phyloP scores from a whole-genome alignment of 169 alveolate species.

The Plasmodium berghei region DNA sequence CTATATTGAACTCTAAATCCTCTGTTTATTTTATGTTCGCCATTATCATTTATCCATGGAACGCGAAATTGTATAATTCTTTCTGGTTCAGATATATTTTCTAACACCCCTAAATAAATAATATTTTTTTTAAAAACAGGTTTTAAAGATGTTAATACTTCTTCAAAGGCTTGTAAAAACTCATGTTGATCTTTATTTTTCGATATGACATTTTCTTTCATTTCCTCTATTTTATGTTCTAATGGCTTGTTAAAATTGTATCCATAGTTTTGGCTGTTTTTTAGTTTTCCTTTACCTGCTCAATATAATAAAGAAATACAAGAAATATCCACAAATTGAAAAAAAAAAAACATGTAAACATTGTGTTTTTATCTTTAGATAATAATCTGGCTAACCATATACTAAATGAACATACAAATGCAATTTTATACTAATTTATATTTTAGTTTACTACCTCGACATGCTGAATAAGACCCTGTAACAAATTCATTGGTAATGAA shows the following conservation, averaged over 20 bases:
- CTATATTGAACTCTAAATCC: slow-evolving; percentile 90
- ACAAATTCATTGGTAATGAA: slow-evolving; percentile 5
- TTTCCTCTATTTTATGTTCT: slow-evolving; percentile 39
- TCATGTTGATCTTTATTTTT: slow-evolving; percentile 58
- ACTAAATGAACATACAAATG: too few species aligned
- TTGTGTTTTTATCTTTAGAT: too few species aligned
- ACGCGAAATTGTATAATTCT: slow-evolving; percentile 83
- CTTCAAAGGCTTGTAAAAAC: slow-evolving; percentile 76
- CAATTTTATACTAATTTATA: neutral
- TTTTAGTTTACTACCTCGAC: neutral
- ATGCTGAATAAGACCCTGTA: slow-evolving; percentile 2
- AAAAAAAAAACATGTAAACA: too few species aligned
- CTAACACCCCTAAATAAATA: slow-evolving; percentile 81
- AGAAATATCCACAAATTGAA: too few species aligned
- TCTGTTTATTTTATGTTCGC: slow-evolving; percentile 84
- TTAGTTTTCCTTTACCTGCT: slow-evolving; percentile 30
- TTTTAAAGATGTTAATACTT: slow-evolving; percentile 74
- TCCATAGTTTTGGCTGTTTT: slow-evolving; percentile 33
- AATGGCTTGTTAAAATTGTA: slow-evolving; percentile 18
- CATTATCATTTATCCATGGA: slow-evolving; percentile 88
- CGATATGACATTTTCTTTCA: slow-evolving; percentile 17
- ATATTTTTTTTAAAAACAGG: slow-evolving; percentile 80
- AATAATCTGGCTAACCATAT: too few species aligned
- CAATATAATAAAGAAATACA: neutral
- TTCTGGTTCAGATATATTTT: slow-evolving; percentile 86